Evolutionary conservation across 345 rosid species (phyloP).

Genomic region (Carallia pectinifolia): DNA sequence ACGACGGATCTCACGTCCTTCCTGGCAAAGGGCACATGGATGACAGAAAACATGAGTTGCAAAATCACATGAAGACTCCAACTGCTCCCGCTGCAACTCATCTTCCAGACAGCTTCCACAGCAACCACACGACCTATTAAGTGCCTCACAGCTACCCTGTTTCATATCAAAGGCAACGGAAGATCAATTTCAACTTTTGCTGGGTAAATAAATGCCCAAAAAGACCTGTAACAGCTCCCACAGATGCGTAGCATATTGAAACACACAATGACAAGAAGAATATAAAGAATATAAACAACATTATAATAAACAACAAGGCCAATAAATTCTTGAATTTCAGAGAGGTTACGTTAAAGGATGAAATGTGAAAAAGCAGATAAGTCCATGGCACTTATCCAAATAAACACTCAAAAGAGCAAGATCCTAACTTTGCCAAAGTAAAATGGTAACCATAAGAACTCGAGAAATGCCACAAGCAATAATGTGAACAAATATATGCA

Average conservation of each 20-base stretch:
- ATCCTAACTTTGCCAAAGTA: neutral
- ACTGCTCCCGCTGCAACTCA: slow-evolving; percentile 64
- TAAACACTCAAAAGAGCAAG: too few relatives aligned
- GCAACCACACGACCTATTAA: slow-evolving; percentile 81
- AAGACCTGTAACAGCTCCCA: neutral
- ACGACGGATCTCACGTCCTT: slow-evolving; percentile 94
- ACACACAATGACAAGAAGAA: too few relatives aligned
- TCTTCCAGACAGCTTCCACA: slow-evolving; percentile 73
- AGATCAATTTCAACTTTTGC: neutral
- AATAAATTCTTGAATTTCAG: too few relatives aligned
- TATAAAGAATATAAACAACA: too few relatives aligned
- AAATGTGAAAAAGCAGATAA: neutral
- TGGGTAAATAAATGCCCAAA: neutral
- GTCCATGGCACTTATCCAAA: too few relatives aligned
- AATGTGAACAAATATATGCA: neutral
- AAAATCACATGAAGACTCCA: slow-evolving; percentile 72
- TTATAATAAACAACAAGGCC: too few relatives aligned
- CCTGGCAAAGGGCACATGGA: slow-evolving; percentile 88
- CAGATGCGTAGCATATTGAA: too few relatives aligned
- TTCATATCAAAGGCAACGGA: slow-evolving; percentile 9
- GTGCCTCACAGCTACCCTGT: slow-evolving; percentile 83
- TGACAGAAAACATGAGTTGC: slow-evolving; percentile 82
- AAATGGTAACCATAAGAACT: neutral
- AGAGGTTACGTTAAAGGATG: too few relatives aligned
- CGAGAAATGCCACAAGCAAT: too few relatives aligned